Percentiles rank a stretch among this genome's conserved stretches.
phyloP scores from a whole-genome alignment of 179 eudicot species.

The Silene vulgaris region DNA sequence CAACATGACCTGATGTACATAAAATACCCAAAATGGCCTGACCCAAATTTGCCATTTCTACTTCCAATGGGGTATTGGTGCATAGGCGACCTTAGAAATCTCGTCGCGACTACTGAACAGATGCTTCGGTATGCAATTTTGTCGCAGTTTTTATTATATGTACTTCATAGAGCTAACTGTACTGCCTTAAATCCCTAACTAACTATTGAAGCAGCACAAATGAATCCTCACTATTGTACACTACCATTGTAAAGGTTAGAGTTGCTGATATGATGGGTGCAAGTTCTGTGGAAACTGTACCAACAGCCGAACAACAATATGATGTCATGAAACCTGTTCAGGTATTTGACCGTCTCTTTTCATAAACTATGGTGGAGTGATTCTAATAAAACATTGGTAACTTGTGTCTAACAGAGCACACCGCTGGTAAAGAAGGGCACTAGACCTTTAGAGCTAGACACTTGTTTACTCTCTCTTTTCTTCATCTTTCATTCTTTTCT shows the following conservation, averaged over 20 bases:
- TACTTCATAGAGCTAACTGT: neutral
- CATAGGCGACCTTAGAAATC: too few species aligned
- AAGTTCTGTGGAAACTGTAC: slow-evolving; percentile 15
- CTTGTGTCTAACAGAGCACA: too few species aligned
- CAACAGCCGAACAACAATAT: slow-evolving; percentile 29
- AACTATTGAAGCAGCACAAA: neutral
- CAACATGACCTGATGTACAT: too few species aligned
- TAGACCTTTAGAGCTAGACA: too few species aligned
- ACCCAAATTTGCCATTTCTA: too few species aligned
- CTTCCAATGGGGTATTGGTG: too few species aligned
- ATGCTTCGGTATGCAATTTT: neutral
- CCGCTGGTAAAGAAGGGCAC: too few species aligned
- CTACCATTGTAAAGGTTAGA: slow-evolving; percentile 20
- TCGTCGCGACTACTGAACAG: neutral
- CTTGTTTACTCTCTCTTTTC: too few species aligned
- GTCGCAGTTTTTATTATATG: neutral
- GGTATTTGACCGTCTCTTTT: slow-evolving; percentile 34
- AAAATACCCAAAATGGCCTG: too few species aligned
- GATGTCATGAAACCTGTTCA: slow-evolving; percentile 63
- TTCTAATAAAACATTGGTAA: too few species aligned
- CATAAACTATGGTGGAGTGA: too few species aligned
- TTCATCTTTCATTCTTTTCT: too few species aligned
- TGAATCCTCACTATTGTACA: neutral
- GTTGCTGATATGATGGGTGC: slow-evolving; percentile 28
- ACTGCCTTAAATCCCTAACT: neutral